Conservation (phyloP, 106 monocot genomes). For the Dioscorea alata region DNA sequence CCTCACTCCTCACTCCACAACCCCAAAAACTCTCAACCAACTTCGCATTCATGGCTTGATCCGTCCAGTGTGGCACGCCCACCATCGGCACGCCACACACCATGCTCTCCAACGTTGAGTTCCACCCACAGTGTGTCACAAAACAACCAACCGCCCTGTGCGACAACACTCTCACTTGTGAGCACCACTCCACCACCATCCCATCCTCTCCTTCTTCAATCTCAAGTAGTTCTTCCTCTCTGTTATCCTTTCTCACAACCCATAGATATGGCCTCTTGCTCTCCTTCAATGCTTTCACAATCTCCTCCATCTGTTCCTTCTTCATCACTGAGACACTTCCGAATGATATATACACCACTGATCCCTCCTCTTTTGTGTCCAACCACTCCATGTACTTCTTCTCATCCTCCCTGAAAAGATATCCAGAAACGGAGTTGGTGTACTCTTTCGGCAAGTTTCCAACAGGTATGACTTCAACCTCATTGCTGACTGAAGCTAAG, state of each 20-base stretch:
- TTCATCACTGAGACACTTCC: constrained; percentile 27
- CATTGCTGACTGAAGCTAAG: not conserved
- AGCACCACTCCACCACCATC: constrained; percentile 42
- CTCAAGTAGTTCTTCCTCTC: constrained; percentile 10
- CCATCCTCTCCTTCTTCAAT: constrained; percentile 4
- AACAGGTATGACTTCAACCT: constrained; percentile 14
- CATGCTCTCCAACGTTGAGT: constrained; percentile 39
- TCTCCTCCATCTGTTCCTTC: constrained; percentile 36
- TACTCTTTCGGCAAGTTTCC: constrained; percentile 20
- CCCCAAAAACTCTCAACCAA: not conserved
- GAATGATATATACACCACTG: constrained; percentile 50
- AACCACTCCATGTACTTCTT: constrained; percentile 47
- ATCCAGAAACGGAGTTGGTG: not conserved
- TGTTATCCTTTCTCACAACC: constrained; percentile 28
- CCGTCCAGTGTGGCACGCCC: constrained; percentile 21
- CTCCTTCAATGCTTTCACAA: constrained; percentile 20
- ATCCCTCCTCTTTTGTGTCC: constrained; percentile 26
- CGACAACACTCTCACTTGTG: constrained; percentile 29
- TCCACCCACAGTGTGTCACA: constrained; percentile 64
- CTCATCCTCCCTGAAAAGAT: constrained; percentile 29
- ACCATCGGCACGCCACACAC: constrained; percentile 24
- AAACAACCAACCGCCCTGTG: constrained; percentile 49
- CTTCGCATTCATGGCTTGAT: constrained; percentile 35
- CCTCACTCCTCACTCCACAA: not conserved
- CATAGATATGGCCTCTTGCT: constrained; percentile 37